Percentiles rank a stretch among this genome's conserved stretches.
Conservation (phyloP, 208 protist genomes). For the Crithidia thermophila region DNA sequence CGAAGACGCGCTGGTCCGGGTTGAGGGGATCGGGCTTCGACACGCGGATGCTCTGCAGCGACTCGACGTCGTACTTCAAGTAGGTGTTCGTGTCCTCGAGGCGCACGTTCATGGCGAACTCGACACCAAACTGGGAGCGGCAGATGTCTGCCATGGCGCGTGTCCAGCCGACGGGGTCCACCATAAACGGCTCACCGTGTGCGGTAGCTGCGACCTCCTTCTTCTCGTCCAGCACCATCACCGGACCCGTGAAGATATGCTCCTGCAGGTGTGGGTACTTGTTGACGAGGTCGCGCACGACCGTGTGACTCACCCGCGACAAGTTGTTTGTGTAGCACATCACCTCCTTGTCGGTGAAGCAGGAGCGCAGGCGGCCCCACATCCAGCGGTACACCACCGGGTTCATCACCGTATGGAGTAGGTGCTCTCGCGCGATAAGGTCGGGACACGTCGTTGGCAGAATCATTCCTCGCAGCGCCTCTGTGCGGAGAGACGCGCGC, state of each 20-base stretch:
- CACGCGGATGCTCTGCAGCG: conserved; percentile 58
- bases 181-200: conserved; percentile 56
- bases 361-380: conserved; percentile 46
- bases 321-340: conserved; percentile 80
- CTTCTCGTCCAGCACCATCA: conserved; percentile 27
- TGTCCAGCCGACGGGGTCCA: conserved; percentile 83
- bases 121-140: conserved; percentile 47
- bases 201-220: conserved; percentile 38
- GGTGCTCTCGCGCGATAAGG: conserved; percentile 57
- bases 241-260: conserved; percentile 40
- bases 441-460: conserved; percentile 43
- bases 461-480: conserved; percentile 53
- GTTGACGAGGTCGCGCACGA: conserved; percentile 54
- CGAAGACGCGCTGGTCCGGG: conserved; percentile 31
- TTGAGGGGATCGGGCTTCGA: conserved; percentile 32
- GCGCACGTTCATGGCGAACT: conserved; percentile 61
- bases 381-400: conserved; percentile 71
- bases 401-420: conserved; percentile 66
- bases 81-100: conserved; percentile 57
- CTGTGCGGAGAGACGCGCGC: conserved; percentile 30
- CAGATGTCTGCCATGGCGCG: conserved; percentile 60
- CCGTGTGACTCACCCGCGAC: conserved; percentile 58
- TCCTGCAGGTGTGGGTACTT: conserved; percentile 57
- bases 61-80: conserved; percentile 68
- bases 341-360: conserved; percentile 51